Base-by-base conservation (phyloP, 805 yeast species). In the Cyberlindnera euphorbiae region DNA sequence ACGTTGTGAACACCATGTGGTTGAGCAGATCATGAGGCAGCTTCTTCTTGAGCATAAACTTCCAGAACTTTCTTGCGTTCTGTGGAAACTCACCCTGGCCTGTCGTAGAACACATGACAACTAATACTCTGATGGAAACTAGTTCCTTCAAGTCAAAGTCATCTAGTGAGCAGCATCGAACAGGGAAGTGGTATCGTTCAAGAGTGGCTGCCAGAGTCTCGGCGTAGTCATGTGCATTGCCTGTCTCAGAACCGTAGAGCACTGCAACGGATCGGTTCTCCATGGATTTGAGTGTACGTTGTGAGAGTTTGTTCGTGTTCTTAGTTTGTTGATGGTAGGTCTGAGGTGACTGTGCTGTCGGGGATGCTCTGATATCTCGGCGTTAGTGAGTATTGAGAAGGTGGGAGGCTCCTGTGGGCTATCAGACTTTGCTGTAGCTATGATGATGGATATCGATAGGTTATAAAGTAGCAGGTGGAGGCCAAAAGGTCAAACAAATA, bases 51-150 rank as follows among this genome's bases (percentile, higher is more conserved):
- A 86, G 71, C 48, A 93, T 58, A 43, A 82, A 77, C 46, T 71
- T 69, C 94, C 96, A 83, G 44, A 90, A 75, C 42, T 73, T 75
- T 44, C 67, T 67, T 1, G 82, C 80, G 53, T 86, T 86, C 28
- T 82, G 60, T 0, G 98, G 97, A 23, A 90, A 59, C 43, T 83
- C 96, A 18, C 98, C 98, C 59, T 90, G 97, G 7, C 98, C 97
- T 2, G 95, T 82, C 0, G 98, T 90, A 1, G 96, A 79, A 55
- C 94, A 83, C 3, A 90, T 56, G 0, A 81, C 67, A 16, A 79
- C 64, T 35, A 76, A 63, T 19, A 60, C 59, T 6, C 62, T 50
- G 12, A 77, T 69, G 4, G 75, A 66, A 5, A 74, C 62, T 33
- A 85, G 60, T 37, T 66, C 66, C 46, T 67, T 71, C 29, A 80